phyloP scores from a whole-genome alignment of 2,329 filamentous ascomycete genomes.

The Plenodomus tracheiphilus region DNA sequence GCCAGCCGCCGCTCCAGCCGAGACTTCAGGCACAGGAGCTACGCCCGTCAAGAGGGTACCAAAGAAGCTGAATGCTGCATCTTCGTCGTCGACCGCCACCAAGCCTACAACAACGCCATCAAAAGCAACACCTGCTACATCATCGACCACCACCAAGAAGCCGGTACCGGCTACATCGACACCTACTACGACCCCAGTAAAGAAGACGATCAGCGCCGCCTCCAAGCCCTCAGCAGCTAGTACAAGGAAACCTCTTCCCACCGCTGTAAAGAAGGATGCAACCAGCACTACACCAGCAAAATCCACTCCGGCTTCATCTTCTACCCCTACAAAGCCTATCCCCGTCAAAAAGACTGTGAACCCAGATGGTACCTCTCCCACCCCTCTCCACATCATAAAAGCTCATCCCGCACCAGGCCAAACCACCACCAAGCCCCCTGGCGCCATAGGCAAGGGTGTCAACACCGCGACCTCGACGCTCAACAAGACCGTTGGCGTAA shows the following conservation, averaged over 20 bases:
- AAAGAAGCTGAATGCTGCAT: conserved; percentile 16
- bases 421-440: conserved; percentile 36
- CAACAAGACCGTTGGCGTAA: conserved; percentile 41
- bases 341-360: conserved; percentile 31
- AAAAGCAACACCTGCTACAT: conserved; percentile 17
- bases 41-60: conserved; percentile 31
- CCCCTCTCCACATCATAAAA: conserved; percentile 27
- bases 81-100: conserved; percentile 10
- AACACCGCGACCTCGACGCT: conserved; percentile 40
- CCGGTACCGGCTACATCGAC: conserved; percentile 10
- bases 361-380: conserved; percentile 33
- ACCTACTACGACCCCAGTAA: conserved; percentile 7
- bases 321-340: conserved; percentile 16
- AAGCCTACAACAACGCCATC: not conserved
- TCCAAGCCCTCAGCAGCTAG: conserved; percentile 15
- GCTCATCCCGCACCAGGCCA: conserved; percentile 32
- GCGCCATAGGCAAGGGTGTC: conserved; percentile 39
- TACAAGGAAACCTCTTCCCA: not conserved
- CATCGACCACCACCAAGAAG: conserved; percentile 28
- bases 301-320: conserved; percentile 13
- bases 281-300: conserved; percentile 12
- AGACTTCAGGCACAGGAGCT: conserved; percentile 13
- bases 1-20: conserved; percentile 7
- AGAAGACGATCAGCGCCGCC: conserved; percentile 11
- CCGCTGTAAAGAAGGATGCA: conserved; percentile 4